A percentile compares a stretch with the other conserved stretches of the same genome.
These are phyloP conservation scores for Moringa oleifera DNA, from an alignment of 345 rosid species.

Conservation along the genomic window DNA sequence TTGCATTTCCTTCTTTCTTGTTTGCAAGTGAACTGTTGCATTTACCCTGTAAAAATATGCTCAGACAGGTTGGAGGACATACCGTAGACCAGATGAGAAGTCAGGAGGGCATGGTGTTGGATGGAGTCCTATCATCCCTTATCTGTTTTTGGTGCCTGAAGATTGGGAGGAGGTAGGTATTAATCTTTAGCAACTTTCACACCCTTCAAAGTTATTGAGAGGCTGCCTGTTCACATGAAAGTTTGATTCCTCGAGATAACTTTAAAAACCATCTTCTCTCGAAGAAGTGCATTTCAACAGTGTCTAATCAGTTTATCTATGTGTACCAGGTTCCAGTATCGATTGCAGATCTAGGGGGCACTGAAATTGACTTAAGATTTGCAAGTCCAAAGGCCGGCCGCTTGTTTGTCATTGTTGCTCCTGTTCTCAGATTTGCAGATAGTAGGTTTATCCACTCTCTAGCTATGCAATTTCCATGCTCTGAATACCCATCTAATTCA, in stretches of 20 bases:
- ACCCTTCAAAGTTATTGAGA: too few species aligned
- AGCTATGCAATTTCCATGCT: background rate
- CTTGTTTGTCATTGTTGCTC: slow-evolving; percentile 80
- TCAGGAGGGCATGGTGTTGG: slow-evolving; percentile 99
- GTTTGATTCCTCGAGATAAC: too few species aligned
- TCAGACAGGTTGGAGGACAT: slow-evolving; percentile 99
- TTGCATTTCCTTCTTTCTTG: too few species aligned
- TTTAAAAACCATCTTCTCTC: too few species aligned
- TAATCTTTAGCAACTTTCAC: too few species aligned
- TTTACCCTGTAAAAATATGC: slow-evolving; percentile 33
- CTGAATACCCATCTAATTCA: background rate
- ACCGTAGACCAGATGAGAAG: slow-evolving; percentile 90
- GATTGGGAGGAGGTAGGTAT: slow-evolving; percentile 92
- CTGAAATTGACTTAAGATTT: slow-evolving; percentile 93
- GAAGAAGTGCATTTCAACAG: too few species aligned
- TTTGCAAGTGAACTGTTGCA: too few species aligned
- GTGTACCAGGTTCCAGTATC: slow-evolving; percentile 79
- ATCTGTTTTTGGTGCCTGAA: slow-evolving; percentile 60
- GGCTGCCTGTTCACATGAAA: too few species aligned
- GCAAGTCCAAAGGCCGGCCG: slow-evolving; percentile 83
- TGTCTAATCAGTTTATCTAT: slow-evolving; percentile 1
- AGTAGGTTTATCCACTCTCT: slow-evolving; percentile 34
- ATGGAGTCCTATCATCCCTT: slow-evolving; percentile 97
- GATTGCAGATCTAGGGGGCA: slow-evolving; percentile 94
- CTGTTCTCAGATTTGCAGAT: slow-evolving; percentile 87